Base-by-base conservation (phyloP, 441 rosid genomes). In the Viola pubescens region DNA sequence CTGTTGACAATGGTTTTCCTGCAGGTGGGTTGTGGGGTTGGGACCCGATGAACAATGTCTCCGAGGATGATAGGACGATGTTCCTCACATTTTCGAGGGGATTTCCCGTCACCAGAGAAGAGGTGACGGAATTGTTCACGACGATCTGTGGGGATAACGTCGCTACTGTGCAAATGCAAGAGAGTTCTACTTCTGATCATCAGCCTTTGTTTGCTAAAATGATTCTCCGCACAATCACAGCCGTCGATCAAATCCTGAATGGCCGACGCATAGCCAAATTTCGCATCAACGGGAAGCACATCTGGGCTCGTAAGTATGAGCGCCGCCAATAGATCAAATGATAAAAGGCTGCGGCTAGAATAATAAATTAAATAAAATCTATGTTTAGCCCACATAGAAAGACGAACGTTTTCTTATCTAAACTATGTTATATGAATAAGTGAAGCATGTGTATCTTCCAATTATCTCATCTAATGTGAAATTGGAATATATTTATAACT, bases 41-140 rank as follows among this genome's bases (percentile, higher is more conserved):
- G 94, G 67, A 63, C 49, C 64, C 83, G 19, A 14, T 0, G 0
- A 57, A 54, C 38, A 68, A 26, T 4, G 71, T 65, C 0, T 58
- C 76, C 0, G 84, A 75, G n/a, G 82, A 81, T 3, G 96, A 88
- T 0, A 66, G 75, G 45, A 88, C 94, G 0, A 61, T 89, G 84
- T 89, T 89, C 14, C 46, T 86, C 26, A 89, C 96, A 0, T 89
- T 89, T 59, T 84, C 94, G 1, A 66, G 89, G 56, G 96, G 91
- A 0, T 86, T 81, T 69, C 85, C 86, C 0, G 89, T 88, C 12
- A 34, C 83, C 0, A 68, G 59, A 65, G 74, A 48, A 0, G 94
- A 88, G 60, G 84, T 84, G 37, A 71, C 48, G 14, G 51, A 58
- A 19, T 62, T 84, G 4, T 86, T 86, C 50, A 70, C 55, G 0